Evolutionary conservation across 164 flowering plant species (phyloP).

Genomic region (Piper betle): DNA sequence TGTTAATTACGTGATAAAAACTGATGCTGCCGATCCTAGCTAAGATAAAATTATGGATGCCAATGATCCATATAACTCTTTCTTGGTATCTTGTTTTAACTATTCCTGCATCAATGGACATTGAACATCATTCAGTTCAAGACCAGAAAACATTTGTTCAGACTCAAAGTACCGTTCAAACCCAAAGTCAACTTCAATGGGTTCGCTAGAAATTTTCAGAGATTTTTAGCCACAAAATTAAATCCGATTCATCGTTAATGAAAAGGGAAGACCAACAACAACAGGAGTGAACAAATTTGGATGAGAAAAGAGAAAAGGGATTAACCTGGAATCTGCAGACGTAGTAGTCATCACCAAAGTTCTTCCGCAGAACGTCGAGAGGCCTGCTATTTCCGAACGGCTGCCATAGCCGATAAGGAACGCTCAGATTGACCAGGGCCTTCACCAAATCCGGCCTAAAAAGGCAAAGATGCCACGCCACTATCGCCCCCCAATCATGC

Average conservation of each 20-base stretch:
- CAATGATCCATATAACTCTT: too few relatives aligned
- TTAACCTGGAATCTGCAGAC: conserved; percentile 69
- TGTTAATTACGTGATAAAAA: too few relatives aligned
- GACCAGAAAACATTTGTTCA: not conserved
- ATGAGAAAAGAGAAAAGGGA: not conserved
- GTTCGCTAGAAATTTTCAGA: too few relatives aligned
- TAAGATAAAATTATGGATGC: too few relatives aligned
- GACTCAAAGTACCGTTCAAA: not conserved
- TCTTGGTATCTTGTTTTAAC: too few relatives aligned
- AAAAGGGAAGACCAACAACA: not conserved
- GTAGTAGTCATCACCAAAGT: conserved; percentile 61
- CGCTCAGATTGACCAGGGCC: conserved; percentile 67
- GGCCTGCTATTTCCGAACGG: conserved; percentile 26
- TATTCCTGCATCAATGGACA: too few relatives aligned
- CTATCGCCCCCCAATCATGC: conserved; percentile 71
- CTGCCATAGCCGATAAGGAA: conserved; percentile 31
- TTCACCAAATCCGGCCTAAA: conserved; percentile 66
- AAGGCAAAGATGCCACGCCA: conserved; percentile 60
- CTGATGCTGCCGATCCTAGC: too few relatives aligned
- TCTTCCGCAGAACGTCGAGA: conserved; percentile 16
- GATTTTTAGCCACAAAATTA: too few relatives aligned
- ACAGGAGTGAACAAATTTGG: not conserved
- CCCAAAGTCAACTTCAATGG: not conserved
- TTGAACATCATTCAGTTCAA: too few relatives aligned
- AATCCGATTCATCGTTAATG: not conserved